phyloP scores from a whole-genome alignment of 352 stramenopile species.

The Paralagenidium karlingii region DNA sequence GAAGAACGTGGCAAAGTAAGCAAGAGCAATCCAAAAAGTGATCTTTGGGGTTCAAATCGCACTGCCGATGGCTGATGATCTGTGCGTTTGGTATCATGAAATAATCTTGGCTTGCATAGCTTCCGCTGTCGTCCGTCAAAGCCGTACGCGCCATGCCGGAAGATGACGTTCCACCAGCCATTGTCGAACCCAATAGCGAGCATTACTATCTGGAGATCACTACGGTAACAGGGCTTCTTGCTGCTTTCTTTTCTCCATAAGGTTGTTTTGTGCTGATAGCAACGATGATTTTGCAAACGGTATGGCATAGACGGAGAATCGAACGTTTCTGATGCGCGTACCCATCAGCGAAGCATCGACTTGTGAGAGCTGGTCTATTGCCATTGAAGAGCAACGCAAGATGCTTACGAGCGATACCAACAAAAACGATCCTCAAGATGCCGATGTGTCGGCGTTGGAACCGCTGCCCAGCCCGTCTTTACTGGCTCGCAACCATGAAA shows the following conservation, averaged over 20 bases:
- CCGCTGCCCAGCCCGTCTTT: slow-evolving; percentile 52
- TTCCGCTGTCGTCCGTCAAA: slow-evolving; percentile 48
- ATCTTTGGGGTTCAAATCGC: slow-evolving; percentile 3
- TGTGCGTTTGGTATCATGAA: neutral
- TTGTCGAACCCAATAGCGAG: slow-evolving; percentile 38
- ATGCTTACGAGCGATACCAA: slow-evolving; percentile 22
- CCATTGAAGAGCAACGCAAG: slow-evolving; percentile 75
- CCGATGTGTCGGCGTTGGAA: slow-evolving; percentile 13
- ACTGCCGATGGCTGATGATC: neutral
- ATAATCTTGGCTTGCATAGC: slow-evolving; percentile 11
- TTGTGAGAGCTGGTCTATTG: slow-evolving; percentile 75
- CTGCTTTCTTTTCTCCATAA: no score
- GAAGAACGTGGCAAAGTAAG: slow-evolving; percentile 62
- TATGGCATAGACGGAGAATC: slow-evolving; percentile 22
- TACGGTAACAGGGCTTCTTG: no score
- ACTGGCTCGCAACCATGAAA: slow-evolving; percentile 59
- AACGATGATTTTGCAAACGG: neutral
- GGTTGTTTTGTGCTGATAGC: neutral
- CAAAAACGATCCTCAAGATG: slow-evolving; percentile 42
- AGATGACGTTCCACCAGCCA: slow-evolving; percentile 34
- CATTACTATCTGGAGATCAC: slow-evolving; percentile 78
- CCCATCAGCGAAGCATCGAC: slow-evolving; percentile 53
- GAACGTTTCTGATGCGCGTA: slow-evolving; percentile 65
- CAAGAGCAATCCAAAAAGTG: neutral
- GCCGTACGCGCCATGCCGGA: slow-evolving; percentile 66